phyloP scores from a whole-genome alignment of 495 filamentous ascomycete genomes.

The Alectoria sarmentosa region DNA sequence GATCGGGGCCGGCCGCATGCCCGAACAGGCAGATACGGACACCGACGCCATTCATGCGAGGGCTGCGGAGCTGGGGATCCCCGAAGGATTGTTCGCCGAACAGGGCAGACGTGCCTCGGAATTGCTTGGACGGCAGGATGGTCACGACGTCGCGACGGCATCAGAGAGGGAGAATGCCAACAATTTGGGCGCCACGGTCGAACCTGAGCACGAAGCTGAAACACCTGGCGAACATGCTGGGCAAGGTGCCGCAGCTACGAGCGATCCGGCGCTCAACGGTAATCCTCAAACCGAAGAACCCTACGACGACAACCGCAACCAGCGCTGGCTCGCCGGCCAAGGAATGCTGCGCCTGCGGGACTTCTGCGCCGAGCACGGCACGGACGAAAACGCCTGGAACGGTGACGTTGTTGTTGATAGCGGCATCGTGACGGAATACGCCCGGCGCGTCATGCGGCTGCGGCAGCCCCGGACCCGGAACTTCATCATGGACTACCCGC shows the following conservation, averaged over 20 bases:
- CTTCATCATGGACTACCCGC: conserved; percentile 25
- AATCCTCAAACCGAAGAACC: conserved; percentile 1
- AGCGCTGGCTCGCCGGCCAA: conserved; percentile 25
- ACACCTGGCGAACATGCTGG: neutral
- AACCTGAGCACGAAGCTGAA: neutral
- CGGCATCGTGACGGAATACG: conserved; percentile 24
- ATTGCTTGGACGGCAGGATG: neutral
- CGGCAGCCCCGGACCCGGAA: conserved; percentile 19
- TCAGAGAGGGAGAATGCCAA: neutral
- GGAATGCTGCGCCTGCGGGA: conserved; percentile 24
- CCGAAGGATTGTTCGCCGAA: neutral
- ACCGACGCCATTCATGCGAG: conserved; percentile 1
- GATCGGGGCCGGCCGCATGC: neutral
- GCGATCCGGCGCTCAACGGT: neutral
- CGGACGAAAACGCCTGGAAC: conserved; percentile 21
- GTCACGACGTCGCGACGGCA: neutral
- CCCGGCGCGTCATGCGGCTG: conserved; percentile 23
- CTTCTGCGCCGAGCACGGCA: conserved; percentile 24
- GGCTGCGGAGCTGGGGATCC: conserved; percentile 3
- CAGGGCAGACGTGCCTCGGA: neutral
- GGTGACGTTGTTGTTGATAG: neutral
- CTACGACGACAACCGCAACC: conserved; percentile 23
- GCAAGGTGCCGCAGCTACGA: neutral
- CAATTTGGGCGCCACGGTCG: neutral
- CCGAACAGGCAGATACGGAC: neutral